Conservation (phyloP, 1,139 yeast genomes). For the Saccharomyces hybrid region DNA sequence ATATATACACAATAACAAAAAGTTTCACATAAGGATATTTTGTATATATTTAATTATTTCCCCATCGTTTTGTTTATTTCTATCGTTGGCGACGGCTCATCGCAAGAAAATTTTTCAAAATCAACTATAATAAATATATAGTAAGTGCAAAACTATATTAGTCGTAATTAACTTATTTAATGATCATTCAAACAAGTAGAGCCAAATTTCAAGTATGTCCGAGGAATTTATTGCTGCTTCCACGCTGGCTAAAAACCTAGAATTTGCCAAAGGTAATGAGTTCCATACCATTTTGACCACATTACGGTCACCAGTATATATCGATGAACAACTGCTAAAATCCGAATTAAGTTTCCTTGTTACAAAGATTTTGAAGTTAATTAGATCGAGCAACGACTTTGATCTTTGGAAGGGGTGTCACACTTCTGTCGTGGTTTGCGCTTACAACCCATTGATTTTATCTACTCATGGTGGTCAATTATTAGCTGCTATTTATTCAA, state of each 20-base stretch:
- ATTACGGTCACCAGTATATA: conserved; percentile 27
- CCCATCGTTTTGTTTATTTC: background rate
- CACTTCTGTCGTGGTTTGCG: conserved; percentile 41
- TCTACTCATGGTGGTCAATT: conserved; percentile 50
- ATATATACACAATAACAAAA: background rate
- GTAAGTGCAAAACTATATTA: background rate
- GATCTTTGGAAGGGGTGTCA: conserved; percentile 61
- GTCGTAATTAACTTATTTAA: too few species aligned
- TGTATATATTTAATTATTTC: background rate
- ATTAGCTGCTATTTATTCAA: conserved; percentile 50
- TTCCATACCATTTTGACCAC: conserved; percentile 31
- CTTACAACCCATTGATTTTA: conserved; percentile 46
- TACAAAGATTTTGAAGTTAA: conserved; percentile 47
- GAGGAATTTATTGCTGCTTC: conserved; percentile 25
- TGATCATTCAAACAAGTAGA: background rate
- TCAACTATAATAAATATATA: background rate
- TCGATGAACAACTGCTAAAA: conserved; percentile 39
- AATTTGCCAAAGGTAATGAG: conserved; percentile 30
- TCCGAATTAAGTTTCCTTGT: conserved; percentile 51
- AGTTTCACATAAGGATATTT: background rate
- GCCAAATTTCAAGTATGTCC: background rate
- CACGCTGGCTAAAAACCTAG: conserved; percentile 29
- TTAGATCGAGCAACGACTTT: conserved; percentile 43
- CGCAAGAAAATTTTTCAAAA: background rate
- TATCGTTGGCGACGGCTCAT: conserved; percentile 1